Evolutionary conservation across 2,329 filamentous ascomycete species (phyloP), one percentile per base, ranked within the genome.

Genomic region (Phaeosphaeria sp.): DNA sequence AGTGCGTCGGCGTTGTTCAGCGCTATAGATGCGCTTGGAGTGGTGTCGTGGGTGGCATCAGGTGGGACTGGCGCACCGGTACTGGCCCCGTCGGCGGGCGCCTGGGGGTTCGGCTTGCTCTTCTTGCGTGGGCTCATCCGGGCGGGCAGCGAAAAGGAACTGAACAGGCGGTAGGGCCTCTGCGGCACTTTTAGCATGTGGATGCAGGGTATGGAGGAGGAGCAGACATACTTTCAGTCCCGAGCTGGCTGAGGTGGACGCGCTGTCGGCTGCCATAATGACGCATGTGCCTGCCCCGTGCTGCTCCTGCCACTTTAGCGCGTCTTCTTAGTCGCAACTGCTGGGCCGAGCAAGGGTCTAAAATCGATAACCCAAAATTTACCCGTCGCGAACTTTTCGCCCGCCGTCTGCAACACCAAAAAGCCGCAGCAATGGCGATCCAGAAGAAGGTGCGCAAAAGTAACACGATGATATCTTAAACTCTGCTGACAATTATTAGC

Each of bases 401-500:
- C 53, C 48, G 54, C 60, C 11, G 30, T 53, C 57, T 58, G 57
- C 61, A 63, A 57, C 64, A 59, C 61, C 64, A 59, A 57, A 57
- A 48, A 53, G 33, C 61, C 59, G 64, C 69, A 71, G 63, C 66
- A 56, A 98, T 98, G 95, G 93, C 92, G 74, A 94, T 98, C 73
- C 92, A 98, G 76, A 97, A 98, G 86, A 98, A 98, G 81, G 85
- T 69, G 48, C 58, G 60, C 51, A 55, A 13, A 17, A 33, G 40
- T n/a, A 49, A n/a, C 33, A 13, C n/a, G 15, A 2, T 11, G 3
- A 27, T 27, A 17, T 13, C 4, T 7, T 8, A 25, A n/a, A 8
- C 6, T 3, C 13, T 46, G 39, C 75, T 74, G 71, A 81, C 55
- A 64, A 13, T 36, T 46, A 20, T 53, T 57, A 86, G 86, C 91